These are phyloP conservation scores for Ceratobasidium sp. DNA, from an alignment of 1,284 basidiomycete genomes.

Conservation along the genomic window DNA sequence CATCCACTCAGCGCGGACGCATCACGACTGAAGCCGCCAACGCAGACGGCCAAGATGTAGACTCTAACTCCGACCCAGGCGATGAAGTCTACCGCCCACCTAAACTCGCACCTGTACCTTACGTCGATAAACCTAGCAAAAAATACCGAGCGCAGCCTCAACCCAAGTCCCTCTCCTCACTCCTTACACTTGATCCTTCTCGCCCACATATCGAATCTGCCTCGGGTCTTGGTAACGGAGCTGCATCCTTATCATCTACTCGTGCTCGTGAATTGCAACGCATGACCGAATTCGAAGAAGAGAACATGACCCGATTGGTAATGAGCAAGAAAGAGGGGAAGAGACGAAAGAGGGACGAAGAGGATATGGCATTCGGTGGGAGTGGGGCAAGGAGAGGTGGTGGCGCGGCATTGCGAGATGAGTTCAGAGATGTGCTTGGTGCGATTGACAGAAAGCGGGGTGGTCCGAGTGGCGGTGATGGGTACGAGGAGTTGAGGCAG, in stretches of 20 bases:
- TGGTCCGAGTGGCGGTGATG: constrained; percentile 66
- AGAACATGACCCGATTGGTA: constrained; percentile 92
- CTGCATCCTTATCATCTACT: constrained; percentile 68
- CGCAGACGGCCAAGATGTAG: constrained; percentile 52
- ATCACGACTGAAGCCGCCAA: constrained; percentile 56
- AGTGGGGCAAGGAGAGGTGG: constrained; percentile 66
- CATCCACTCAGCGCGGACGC: constrained; percentile 35
- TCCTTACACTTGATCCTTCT: constrained; percentile 73
- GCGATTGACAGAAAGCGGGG: constrained; percentile 63
- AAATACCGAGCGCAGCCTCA: constrained; percentile 66
- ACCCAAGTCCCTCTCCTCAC: constrained; percentile 78
- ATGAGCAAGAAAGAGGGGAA: constrained; percentile 91
- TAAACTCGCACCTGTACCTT: constrained; percentile 91
- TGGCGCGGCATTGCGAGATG: constrained; percentile 82
- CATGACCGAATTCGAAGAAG: constrained; percentile 94
- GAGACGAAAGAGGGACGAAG: constrained; percentile 87
- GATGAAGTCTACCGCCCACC: constrained; percentile 90
- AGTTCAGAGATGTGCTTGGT: constrained; percentile 84
- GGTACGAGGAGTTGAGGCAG: constrained; percentile 80
- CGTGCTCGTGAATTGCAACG: constrained; percentile 84
- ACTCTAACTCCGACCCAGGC: constrained; percentile 49
- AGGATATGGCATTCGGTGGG: constrained; percentile 89
- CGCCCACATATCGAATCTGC: constrained; percentile 79
- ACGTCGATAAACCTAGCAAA: constrained; percentile 74
- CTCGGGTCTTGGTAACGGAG: constrained; percentile 75